phyloP scores from a whole-genome alignment of 441 rosid genomes.

The Brassica balearica region DNA sequence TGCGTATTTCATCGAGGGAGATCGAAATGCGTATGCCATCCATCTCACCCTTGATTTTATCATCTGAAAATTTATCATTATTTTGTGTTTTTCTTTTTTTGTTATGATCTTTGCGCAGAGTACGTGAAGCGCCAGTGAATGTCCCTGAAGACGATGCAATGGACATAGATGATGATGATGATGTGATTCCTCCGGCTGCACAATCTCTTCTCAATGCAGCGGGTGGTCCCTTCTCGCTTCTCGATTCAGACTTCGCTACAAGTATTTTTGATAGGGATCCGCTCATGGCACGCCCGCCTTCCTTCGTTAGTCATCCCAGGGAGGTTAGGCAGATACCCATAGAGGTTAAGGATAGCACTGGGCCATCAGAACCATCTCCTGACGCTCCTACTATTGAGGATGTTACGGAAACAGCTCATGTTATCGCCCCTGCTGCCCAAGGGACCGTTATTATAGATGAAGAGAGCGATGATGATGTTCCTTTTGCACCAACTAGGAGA shows the following conservation, averaged over 20 bases:
- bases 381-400: constrained; percentile 77
- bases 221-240: constrained; percentile 54
- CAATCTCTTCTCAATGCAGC: constrained; percentile 47
- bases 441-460: constrained; percentile 67
- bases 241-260: constrained; percentile 55
- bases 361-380: constrained; percentile 55
- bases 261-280: constrained; percentile 54
- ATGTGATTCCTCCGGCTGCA: constrained; percentile 59
- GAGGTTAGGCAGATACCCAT: constrained; percentile 86
- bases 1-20: constrained; percentile 90
- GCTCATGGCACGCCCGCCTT: constrained; percentile 51
- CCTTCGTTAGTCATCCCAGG: constrained; percentile 80
- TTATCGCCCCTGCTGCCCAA: constrained; percentile 53
- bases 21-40: constrained; percentile 59
- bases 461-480: constrained; percentile 64
- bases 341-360: constrained; percentile 76
- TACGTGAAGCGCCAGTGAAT: constrained; percentile 47
- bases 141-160: constrained; percentile 65
- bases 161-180: constrained; percentile 89
- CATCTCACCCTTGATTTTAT: constrained; percentile 1
- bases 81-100: neutral
- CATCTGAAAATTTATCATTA: neutral
- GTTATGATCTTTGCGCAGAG: constrained; percentile 46
- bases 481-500: constrained; percentile 41
- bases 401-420: constrained; percentile 64